Percentiles rank a stretch among this genome's conserved stretches.
Conservation (phyloP, 768 basidiomycete genomes). For the Roridomyces roridus region DNA sequence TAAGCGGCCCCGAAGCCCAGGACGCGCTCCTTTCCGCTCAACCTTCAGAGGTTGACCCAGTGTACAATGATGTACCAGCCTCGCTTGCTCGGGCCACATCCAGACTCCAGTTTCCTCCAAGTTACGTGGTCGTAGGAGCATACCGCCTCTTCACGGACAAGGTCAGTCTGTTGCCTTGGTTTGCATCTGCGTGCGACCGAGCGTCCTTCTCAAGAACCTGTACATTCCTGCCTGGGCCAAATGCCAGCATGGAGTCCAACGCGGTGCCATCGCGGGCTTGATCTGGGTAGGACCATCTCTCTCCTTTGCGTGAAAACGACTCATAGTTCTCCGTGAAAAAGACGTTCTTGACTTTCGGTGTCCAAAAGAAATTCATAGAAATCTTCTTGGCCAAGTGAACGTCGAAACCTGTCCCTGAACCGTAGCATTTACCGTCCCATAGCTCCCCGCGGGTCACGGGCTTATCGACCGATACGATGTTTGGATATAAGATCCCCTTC, state of each 20-base stretch:
- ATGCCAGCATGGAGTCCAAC: constrained; percentile 74
- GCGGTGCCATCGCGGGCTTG: constrained; percentile 73
- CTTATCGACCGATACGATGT: constrained; percentile 64
- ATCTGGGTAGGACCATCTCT: constrained; percentile 61
- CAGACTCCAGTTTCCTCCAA: constrained; percentile 78
- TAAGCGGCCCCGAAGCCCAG: constrained; percentile 36
- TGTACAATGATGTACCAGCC: constrained; percentile 48
- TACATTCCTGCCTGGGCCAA: constrained; percentile 85
- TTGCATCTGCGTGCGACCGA: neutral
- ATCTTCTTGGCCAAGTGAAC: constrained; percentile 67
- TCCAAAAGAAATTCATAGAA: constrained; percentile 73
- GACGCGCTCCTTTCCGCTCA: constrained; percentile 34
- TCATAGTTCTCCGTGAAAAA: constrained; percentile 33
- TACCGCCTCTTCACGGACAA: constrained; percentile 84
- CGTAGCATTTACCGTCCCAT: neutral
- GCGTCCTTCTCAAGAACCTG: constrained; percentile 35
- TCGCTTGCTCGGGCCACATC: constrained; percentile 57
- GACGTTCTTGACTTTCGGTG: constrained; percentile 70
- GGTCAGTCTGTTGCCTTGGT: constrained; percentile 14
- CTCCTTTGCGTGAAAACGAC: neutral
- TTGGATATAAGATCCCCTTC: constrained; percentile 73
- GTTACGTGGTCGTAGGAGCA: constrained; percentile 84
- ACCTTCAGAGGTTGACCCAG: neutral
- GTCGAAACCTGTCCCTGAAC: neutral
- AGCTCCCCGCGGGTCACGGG: constrained; percentile 72